Evolutionary conservation across 129 eudicot species (phyloP), one percentile per base, ranked within the genome.

Genomic region (Arctium minus): DNA sequence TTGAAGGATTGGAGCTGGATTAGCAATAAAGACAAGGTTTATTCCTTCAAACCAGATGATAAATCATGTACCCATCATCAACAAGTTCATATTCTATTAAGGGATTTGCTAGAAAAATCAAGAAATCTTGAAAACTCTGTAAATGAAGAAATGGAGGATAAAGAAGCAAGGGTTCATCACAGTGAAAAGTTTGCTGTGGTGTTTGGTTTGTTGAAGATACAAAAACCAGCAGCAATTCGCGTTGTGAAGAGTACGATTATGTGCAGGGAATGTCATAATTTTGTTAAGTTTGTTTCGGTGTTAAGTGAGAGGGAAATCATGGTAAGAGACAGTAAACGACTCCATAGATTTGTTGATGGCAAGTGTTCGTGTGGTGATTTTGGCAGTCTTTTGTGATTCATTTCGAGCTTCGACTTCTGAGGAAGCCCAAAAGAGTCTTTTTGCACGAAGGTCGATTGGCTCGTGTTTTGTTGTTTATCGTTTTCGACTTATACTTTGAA

Each of bases 301-400:
- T 81, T 83, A 76, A 91, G 84, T 7, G 86, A 81, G 12, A 82
- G 97, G 50, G 93, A 90, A 29, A 92, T 95, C 44, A 78, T 92
- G 62, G 74, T 95, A n/a, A 87, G 94, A 67, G 98, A 95, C 81
- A 87, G 97, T 84, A 92, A 87, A 86, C 67, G 97, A 74, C 91
- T 92, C 70, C 97, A 95, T 78, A 89, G 84, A 76, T 95, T 94
- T 88, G 87, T 69, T 76, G 71, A 83, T 27, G 97, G 97, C 4
- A 76, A 87, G 73, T 94, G 98, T 84, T 91, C 97, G 9, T 94
- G 98, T 86, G 96, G 94, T 65, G 97, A 91, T 88, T 94, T 89
- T 80, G 86, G 92, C 17, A 83, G 88, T 91, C 92, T 92, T 44
- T 64, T 89, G 40, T 94, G 83, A 88, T 60, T 31, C 30, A 6